Evolutionary conservation across 441 rosid genomes (phyloP).

Genomic region (Erodium moschatum): DNA sequence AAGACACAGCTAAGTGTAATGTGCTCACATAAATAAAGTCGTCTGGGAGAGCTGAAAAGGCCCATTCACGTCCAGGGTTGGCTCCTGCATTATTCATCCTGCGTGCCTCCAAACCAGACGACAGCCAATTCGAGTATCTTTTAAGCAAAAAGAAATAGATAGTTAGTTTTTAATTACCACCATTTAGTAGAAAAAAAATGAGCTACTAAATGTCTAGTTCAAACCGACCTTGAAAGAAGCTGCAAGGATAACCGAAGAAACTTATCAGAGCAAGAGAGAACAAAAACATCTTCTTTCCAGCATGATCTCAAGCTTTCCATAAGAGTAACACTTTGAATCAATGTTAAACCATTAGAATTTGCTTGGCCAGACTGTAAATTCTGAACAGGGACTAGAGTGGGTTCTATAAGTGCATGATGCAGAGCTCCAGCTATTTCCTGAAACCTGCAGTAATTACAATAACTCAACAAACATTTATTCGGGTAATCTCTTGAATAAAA

Average conservation of each 20-base stretch:
- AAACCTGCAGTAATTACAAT: slow-evolving; percentile 47
- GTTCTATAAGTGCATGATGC: slow-evolving; percentile 59
- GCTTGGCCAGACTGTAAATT: slow-evolving; percentile 38
- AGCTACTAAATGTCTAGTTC: slow-evolving; percentile 12
- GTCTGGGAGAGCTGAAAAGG: slow-evolving; percentile 58
- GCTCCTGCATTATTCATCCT: slow-evolving; percentile 44
- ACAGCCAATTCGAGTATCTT: slow-evolving; percentile 82
- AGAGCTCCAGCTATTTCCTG: slow-evolving; percentile 94
- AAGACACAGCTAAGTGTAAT: neutral
- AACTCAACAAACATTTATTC: neutral
- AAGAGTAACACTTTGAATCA: slow-evolving; percentile 71
- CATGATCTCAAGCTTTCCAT: slow-evolving; percentile 76
- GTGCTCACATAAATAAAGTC: slow-evolving; percentile 72
- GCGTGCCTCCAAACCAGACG: slow-evolving; percentile 63
- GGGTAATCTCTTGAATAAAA: slow-evolving; percentile 3
- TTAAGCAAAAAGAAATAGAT: slow-evolving; percentile 15
- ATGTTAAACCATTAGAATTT: slow-evolving; percentile 35
- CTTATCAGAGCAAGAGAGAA: slow-evolving; percentile 82
- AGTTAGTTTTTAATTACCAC: slow-evolving; percentile 6
- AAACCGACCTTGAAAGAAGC: slow-evolving; percentile 72
- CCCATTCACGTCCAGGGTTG: slow-evolving; percentile 79
- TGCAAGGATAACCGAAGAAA: slow-evolving; percentile 93
- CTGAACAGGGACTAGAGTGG: slow-evolving; percentile 54
- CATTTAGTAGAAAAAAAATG: neutral
- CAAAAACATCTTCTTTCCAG: slow-evolving; percentile 90